Conservation (phyloP, 805 yeast species). For the Suhomyces xylopsoci region DNA sequence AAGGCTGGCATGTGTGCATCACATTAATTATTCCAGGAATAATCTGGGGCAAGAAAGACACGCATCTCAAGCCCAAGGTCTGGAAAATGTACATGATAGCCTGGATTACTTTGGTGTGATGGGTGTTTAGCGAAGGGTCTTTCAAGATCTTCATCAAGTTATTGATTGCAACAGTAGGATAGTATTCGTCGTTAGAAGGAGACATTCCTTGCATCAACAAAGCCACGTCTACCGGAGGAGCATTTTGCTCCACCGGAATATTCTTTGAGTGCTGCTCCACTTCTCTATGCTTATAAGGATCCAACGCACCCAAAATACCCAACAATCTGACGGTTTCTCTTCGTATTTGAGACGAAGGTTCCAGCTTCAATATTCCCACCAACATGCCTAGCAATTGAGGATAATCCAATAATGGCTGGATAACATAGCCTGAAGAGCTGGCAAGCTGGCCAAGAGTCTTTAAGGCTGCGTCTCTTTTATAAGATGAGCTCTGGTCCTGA, state of each 20-base stretch:
- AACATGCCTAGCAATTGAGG: constrained; percentile 84
- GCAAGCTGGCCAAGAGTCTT: constrained; percentile 85
- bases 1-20: constrained; percentile 75
- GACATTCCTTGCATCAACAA: constrained; percentile 90
- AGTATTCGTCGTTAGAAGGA: constrained; percentile 89
- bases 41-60: constrained; percentile 81
- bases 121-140: constrained; percentile 79
- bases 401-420: constrained; percentile 86
- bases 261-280: constrained; percentile 69
- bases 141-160: constrained; percentile 79
- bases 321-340: constrained; percentile 85
- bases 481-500: constrained; percentile 87
- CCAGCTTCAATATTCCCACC: constrained; percentile 78
- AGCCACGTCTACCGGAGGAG: constrained; percentile 88
- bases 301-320: constrained; percentile 94
- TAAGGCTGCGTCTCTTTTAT: constrained; percentile 85
- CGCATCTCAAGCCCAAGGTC: constrained; percentile 83
- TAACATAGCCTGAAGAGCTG: constrained; percentile 89
- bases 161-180: constrained; percentile 90
- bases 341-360: constrained; percentile 67
- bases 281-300: constrained; percentile 92
- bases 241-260: constrained; percentile 67
- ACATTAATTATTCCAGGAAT: constrained; percentile 85
- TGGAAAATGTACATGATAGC: constrained; percentile 90
- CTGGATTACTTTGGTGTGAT: constrained; percentile 90